phyloP scores from a whole-genome alignment of 2,329 filamentous ascomycete species.

The Beauveria scarabaeidicola region DNA sequence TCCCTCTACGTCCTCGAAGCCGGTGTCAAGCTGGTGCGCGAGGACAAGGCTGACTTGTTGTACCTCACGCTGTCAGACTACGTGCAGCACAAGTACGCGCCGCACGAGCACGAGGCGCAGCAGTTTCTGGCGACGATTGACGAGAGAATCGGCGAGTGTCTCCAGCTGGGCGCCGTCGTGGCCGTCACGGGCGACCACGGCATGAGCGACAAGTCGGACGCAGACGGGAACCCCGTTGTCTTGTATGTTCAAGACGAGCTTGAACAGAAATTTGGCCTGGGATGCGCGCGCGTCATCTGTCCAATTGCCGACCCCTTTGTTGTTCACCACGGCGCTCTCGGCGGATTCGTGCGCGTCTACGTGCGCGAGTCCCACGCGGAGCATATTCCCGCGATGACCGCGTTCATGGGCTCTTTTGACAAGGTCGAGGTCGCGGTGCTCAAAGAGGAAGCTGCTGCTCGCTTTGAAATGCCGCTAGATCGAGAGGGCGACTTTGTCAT shows the following conservation, averaged over 20 bases:
- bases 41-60: slow-evolving; percentile 29
- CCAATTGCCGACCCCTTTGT: slow-evolving; percentile 37
- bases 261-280: slow-evolving; percentile 21
- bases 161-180: slow-evolving; percentile 26
- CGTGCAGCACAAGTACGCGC: slow-evolving; percentile 35
- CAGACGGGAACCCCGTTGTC: slow-evolving; percentile 27
- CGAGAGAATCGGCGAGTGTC: slow-evolving; percentile 22
- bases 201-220: slow-evolving; percentile 31
- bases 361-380: slow-evolving; percentile 16
- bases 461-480: slow-evolving; percentile 30
- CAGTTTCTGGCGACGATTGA: slow-evolving; percentile 29
- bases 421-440: slow-evolving; percentile 25
- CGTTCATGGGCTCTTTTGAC: slow-evolving; percentile 20
- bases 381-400: slow-evolving; percentile 19
- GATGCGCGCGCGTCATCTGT: slow-evolving; percentile 30
- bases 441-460: slow-evolving; percentile 23
- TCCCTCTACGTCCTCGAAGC: slow-evolving; percentile 35
- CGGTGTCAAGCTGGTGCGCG: slow-evolving; percentile 32
- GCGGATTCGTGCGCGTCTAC: slow-evolving; percentile 33
- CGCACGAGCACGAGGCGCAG: slow-evolving; percentile 27
- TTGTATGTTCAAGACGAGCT: slow-evolving; percentile 32
- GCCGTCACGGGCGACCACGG: slow-evolving; percentile 35
- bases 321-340: slow-evolving; percentile 33
- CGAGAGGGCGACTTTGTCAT: slow-evolving; percentile 33
- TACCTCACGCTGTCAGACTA: slow-evolving; percentile 37